Base-by-base conservation (phyloP, 2,329 filamentous ascomycete species). In the Sclerotinia nivalis region DNA sequence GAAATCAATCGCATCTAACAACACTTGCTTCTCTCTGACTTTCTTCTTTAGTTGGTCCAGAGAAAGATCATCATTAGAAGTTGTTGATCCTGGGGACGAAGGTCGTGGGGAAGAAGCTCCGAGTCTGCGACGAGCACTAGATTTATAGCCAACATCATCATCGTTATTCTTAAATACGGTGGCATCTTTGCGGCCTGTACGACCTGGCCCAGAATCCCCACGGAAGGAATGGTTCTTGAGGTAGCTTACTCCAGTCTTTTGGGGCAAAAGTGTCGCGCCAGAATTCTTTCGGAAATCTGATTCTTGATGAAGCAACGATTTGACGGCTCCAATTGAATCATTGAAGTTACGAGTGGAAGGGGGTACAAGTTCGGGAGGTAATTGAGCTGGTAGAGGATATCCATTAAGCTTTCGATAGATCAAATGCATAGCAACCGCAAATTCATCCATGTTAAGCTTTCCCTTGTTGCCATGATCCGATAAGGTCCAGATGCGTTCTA, bases 141-240 rank as follows among this genome's bases (percentile, higher is more conserved):
- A 98, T 75, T 91, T 91, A 78, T 99, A 99, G 7, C 93, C 93
- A 76, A 96, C 88, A 71, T 93, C 91, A 75, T 97, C 93, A 76
- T 97, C 93, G 74, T 98, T 96, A 78, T 98, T 97, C 78, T 96
- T 95, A 82, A 95, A 99, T 4, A 98, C 91, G 0, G 96, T 99
- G 3, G 92, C 96, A 82, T 99, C 96, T 80, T 98, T 98, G 62
- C 94, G 91, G 50, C 87, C 87, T 58, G 83, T 83, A 58, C 84
- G 84, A 62, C 85, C 82, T 2, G 86, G 86, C 49, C 85, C 85
- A 40, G 85, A 85, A 34, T 84, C 84, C 22, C 88, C 87, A 70
- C 90, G 88, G 84, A 99, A 97, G 0, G 96, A 99, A 75, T 97
- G 95, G 69, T 88, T 94, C 82, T 99, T 99, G 76, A 98, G 86